Base-by-base conservation (phyloP, 768 basidiomycete species). In the Suillus bovinus region DNA sequence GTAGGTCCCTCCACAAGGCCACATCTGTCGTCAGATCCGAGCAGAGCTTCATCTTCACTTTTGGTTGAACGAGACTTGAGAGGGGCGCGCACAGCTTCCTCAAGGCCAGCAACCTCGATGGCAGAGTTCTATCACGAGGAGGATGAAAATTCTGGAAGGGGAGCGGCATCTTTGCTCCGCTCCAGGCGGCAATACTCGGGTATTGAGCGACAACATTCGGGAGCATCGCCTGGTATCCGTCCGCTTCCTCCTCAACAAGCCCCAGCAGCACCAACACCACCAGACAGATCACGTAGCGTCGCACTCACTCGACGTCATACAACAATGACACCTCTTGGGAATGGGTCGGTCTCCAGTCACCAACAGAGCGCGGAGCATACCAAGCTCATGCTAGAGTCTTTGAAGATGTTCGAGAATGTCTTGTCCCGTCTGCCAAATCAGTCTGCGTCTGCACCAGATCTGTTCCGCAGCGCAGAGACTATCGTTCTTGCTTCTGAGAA, bases 361-460 rank as follows among this genome's bases (percentile, higher is more conserved):
- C 67, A 66, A 54, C 71, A 70, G 41, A 75, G 71, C 41, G 71
- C 78, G 4, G 90, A 93, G 66, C 92, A 93, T 67, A 79, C 84
- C 1, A 78, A 82, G n/a, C 74, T 94, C 50, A 86, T 93, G 82
- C 67, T 86, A 24, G 90, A 93, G 46, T 83, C 86, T 20, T 74
- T 93, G 16, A 71, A 76, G 5, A 84, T 89, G 79, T 91, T 94
- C 65, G 90, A 93, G 70, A 76, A 81, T 3, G 82, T 89, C 29
- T 74, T 93, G 2, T 74, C 80, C 24, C 86, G 88, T 54, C 71
- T 88, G 14, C 82, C 86, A 0, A 73, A 74, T 9, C 78, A 77
- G 73, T 76, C 81, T 8, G 68, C 74, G 44, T 77, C 78, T 5
- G 74, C 81, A 20, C 77, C 78, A 0, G 90, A 91, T 41, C 74